These are phyloP conservation scores for Eucalyptus pumila DNA, from an alignment of 345 rosid genomes.

Conservation along the genomic window DNA sequence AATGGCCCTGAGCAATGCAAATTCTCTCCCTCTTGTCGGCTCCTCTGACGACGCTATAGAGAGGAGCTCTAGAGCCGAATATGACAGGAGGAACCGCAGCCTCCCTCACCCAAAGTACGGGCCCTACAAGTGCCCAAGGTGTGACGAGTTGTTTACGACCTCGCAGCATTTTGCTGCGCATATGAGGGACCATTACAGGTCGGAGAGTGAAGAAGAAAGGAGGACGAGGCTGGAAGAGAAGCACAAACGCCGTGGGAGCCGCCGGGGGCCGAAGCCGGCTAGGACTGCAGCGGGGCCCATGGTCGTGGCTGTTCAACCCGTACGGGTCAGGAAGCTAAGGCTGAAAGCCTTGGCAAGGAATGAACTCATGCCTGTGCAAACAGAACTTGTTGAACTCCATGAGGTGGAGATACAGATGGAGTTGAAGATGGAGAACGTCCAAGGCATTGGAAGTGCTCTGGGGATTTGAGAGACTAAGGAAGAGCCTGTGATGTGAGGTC, in stretches of 20 bases:
- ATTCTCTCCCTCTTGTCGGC: not conserved
- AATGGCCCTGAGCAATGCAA: not conserved
- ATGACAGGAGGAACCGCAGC: slow-evolving; percentile 15
- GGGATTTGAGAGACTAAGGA: not conserved
- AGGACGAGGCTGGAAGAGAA: slow-evolving; percentile 1
- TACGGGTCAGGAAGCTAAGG: not conserved
- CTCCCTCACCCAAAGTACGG: slow-evolving; percentile 7
- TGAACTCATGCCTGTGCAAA: not conserved
- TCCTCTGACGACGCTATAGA: not conserved
- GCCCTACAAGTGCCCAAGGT: slow-evolving; percentile 16
- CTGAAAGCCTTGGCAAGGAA: not conserved
- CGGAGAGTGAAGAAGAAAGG: slow-evolving; percentile 4
- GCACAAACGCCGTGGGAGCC: not conserved
- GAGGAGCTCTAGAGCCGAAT: not conserved
- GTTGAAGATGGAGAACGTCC: not conserved
- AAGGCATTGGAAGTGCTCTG: not conserved
- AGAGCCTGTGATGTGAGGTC: not conserved
- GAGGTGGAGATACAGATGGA: not conserved
- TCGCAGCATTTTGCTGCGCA: slow-evolving; percentile 18
- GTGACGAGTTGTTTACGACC: not conserved
- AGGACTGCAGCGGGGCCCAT: not conserved
- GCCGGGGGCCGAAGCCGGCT: not conserved
- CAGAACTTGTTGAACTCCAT: not conserved
- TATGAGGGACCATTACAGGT: not conserved
- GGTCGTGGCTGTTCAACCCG: not conserved